phyloP scores from a whole-genome alignment of 2,329 filamentous ascomycete species.

The Nemania sp. region DNA sequence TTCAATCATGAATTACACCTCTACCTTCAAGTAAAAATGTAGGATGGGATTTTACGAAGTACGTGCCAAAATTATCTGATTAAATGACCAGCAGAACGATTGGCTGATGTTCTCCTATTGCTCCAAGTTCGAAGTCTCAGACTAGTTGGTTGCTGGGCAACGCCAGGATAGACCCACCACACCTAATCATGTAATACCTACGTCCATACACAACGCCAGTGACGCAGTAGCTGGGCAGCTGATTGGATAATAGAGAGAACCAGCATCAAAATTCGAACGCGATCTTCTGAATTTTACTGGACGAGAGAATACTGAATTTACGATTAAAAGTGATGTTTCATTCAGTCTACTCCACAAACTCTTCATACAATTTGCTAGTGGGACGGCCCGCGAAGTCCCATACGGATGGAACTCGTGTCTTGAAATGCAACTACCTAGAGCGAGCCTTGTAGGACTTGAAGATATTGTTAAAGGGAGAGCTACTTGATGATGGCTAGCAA shows the following conservation, averaged over 20 bases:
- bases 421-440: not conserved
- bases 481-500: no score
- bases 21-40: not conserved
- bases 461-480: no score
- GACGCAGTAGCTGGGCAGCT: not conserved
- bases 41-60: no score
- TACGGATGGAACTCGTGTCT: conserved; percentile 4
- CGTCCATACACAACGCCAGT: not conserved
- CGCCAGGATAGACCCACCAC: conserved; percentile 6
- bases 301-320: no score
- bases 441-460: no score
- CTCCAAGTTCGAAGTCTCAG: not conserved
- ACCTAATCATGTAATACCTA: not conserved
- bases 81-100: no score
- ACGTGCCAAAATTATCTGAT: no score
- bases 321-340: no score
- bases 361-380: conserved; percentile 4
- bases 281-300: no score
- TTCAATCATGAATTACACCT: not conserved
- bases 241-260: not conserved
- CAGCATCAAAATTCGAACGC: no score
- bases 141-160: conserved; percentile 24
- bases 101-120: no score
- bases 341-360: conserved; percentile 1
- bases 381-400: conserved; percentile 22